These are phyloP conservation scores for Fonsecaea pugnacius DNA, from an alignment of 2,329 filamentous ascomycete genomes.

Conservation along the genomic window DNA sequence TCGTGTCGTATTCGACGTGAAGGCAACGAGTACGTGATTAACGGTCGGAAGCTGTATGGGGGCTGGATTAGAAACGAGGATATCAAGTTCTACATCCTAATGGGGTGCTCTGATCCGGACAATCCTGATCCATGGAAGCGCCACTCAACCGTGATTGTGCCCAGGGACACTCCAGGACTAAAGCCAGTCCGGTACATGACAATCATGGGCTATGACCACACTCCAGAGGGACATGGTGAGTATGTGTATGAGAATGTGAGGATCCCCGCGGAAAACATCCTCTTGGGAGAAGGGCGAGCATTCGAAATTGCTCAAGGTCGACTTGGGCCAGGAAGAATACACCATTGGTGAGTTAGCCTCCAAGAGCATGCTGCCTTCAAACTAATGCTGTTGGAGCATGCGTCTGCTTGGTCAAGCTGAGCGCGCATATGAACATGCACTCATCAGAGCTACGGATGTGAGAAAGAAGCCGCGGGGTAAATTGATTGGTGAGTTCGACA, in stretches of 20 bases:
- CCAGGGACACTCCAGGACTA: constrained; percentile 72
- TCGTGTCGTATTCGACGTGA: constrained; percentile 72
- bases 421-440: constrained; percentile 82
- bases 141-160: constrained; percentile 82
- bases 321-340: constrained; percentile 83
- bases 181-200: constrained; percentile 83
- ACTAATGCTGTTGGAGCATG: constrained; percentile 59
- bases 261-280: constrained; percentile 69
- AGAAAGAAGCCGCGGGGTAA: constrained; percentile 83
- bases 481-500: constrained; percentile 77
- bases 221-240: constrained; percentile 86
- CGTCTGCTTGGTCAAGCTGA: constrained; percentile 81
- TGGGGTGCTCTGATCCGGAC: constrained; percentile 77
- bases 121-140: constrained; percentile 76
- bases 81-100: constrained; percentile 77
- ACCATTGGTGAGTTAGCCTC: constrained; percentile 61
- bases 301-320: constrained; percentile 93
- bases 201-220: constrained; percentile 80
- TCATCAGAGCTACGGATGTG: constrained; percentile 82
- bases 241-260: constrained; percentile 79
- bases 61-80: constrained; percentile 27
- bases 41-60: constrained; percentile 56
- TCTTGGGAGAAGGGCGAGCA: constrained; percentile 80
- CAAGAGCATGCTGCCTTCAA: not conserved
- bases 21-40: constrained; percentile 80